Conservation (phyloP, 306 rosid species). For the Castanea mollissima region DNA sequence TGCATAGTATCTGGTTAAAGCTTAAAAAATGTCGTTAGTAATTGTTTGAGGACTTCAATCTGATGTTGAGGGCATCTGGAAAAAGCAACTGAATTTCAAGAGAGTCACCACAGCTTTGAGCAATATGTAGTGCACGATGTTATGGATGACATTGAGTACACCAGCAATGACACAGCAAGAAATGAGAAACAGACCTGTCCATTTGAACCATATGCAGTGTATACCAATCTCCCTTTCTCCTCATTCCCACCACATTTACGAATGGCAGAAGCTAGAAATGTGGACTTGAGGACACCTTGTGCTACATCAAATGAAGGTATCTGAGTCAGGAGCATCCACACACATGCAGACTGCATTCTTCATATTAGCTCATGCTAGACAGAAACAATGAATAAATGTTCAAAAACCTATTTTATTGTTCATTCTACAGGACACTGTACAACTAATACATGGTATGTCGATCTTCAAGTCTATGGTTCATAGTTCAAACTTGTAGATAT, state of each 20-base stretch:
- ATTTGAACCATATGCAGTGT: slow-evolving; percentile 85
- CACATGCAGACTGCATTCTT: too few relatives aligned
- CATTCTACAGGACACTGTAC: neutral
- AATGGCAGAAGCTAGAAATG: slow-evolving; percentile 85
- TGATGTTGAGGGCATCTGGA: neutral
- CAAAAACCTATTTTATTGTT: slow-evolving; percentile 50
- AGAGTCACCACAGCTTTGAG: neutral
- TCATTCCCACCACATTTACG: slow-evolving; percentile 91
- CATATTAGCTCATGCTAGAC: neutral
- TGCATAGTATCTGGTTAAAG: neutral
- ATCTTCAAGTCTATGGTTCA: neutral
- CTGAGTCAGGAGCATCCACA: neutral
- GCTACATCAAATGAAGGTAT: slow-evolving; percentile 44
- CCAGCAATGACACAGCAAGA: neutral
- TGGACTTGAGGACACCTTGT: slow-evolving; percentile 74
- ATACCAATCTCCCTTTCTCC: slow-evolving; percentile 75
- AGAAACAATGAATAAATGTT: slow-evolving; percentile 8
- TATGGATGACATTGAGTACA: neutral
- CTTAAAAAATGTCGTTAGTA: neutral
- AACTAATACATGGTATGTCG: neutral
- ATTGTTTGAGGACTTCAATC: neutral
- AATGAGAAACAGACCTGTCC: slow-evolving; percentile 70
- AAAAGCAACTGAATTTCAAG: neutral
- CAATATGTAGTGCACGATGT: neutral
- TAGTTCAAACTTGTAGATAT: slow-evolving; percentile 21